Conservation (phyloP, 208 protist genomes). For the Blechomonas ayalai region DNA sequence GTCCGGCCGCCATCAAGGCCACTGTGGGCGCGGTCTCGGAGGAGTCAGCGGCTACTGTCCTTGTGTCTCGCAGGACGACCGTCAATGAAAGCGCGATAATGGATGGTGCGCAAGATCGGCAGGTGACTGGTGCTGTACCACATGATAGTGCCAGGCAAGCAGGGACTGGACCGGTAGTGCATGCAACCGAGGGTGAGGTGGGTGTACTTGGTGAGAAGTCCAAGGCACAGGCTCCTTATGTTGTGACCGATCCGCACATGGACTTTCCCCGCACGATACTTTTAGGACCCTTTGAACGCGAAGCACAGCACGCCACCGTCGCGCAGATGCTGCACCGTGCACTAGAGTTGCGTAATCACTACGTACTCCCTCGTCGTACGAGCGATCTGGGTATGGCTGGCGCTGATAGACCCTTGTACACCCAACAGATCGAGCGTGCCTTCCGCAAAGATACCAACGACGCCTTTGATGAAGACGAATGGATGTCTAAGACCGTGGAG, state of each 20-base stretch:
- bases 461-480: constrained; percentile 81
- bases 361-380: constrained; percentile 20
- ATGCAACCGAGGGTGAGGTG: too few relatives aligned
- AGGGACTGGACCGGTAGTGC: too few relatives aligned
- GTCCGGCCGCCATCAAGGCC: constrained; percentile 2
- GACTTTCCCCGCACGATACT: constrained; percentile 61
- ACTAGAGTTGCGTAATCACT: constrained; percentile 63
- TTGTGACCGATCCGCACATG: constrained; percentile 54
- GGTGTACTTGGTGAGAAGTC: too few relatives aligned
- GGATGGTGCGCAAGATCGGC: too few relatives aligned
- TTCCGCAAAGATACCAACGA: constrained; percentile 26
- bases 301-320: constrained; percentile 46
- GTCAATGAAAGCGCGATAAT: background rate
- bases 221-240: constrained; percentile 51
- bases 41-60: background rate
- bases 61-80: background rate
- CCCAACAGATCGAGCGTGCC: constrained; percentile 17
- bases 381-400: background rate
- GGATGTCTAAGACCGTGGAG: constrained; percentile 89
- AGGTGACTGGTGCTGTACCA: background rate
- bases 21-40: background rate
- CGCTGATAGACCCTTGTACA: too few relatives aligned
- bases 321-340: constrained; percentile 67
- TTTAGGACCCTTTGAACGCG: constrained; percentile 54
- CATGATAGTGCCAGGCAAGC: constrained; percentile 1